These are phyloP conservation scores for Geum urbanum DNA, from an alignment of 306 rosid genomes.

Conservation along the genomic window DNA sequence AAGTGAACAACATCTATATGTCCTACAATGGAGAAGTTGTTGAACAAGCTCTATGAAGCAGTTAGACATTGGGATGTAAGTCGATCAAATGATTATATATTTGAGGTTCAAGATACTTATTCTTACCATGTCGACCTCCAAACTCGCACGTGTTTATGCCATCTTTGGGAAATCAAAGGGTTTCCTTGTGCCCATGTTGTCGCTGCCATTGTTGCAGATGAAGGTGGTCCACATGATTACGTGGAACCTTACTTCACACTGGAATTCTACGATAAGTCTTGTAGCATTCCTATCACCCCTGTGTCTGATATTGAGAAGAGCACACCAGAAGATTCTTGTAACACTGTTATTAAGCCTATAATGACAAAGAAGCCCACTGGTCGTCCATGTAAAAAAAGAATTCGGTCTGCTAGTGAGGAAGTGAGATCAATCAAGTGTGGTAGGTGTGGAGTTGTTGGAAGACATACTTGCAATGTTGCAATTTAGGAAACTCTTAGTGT, in stretches of 20 bases:
- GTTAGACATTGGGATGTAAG: background rate
- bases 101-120: background rate
- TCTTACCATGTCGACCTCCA: background rate
- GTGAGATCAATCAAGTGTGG: background rate
- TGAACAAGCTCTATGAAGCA: background rate
- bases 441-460: background rate
- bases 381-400: background rate
- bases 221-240: background rate
- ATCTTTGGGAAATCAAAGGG: background rate
- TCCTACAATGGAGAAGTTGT: background rate
- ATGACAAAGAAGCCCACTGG: background rate
- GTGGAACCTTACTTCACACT: background rate
- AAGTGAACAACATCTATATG: background rate
- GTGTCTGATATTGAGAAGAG: background rate
- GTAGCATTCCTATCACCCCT: background rate
- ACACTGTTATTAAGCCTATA: background rate
- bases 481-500: too few relatives aligned
- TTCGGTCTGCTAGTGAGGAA: background rate
- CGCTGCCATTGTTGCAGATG: background rate
- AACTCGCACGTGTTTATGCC: background rate
- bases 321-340: background rate
- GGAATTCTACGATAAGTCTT: background rate
- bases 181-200: background rate
- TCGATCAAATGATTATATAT: background rate
- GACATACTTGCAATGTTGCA: too few relatives aligned